Evolutionary conservation across 495 filamentous ascomycete species (phyloP), one percentile per base, ranked within the genome.

Genomic region (Annulohypoxylon maeteangense): DNA sequence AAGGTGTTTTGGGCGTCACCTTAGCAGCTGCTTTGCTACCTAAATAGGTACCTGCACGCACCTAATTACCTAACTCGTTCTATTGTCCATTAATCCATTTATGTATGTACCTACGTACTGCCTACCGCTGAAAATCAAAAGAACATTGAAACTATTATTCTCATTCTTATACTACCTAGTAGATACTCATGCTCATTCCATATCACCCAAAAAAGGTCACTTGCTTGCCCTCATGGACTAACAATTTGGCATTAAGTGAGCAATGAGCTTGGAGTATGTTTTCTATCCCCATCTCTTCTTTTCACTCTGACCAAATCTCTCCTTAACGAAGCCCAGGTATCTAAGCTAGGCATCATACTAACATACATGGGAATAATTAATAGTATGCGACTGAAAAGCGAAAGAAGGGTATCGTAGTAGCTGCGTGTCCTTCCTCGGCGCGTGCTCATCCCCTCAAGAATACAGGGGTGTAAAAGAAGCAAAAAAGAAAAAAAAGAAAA

Each of bases 341-440:
- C 23, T 60, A 65, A 65, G 10, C 11, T 5, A 42, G 29, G 53
- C 47, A 38, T 27, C 38, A 38, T 14, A 29, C 44, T 58, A 18
- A 40, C 53, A 40, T 50, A 56, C 14, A 63, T 45, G 57, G 25
- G 16, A 66, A 65, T 61, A 57, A 68, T 59, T 38, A 72, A 27
- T 64, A 65, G 20, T 60, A 45, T 59, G 31, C 40, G 42, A 27
- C 16, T 36, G 34, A 40, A 73, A n/a, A 44, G 56, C 51, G 63
- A 68, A 73, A 68, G 70, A 73, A 73, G 70, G 70, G 70, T 73
- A 73, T 73, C 65, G 65, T 68, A 56, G 61, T 57, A 73, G 47
- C 18, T 36, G 47, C 61, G 61, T 62, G 51, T 48, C 56, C 70
- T 55, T 60, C 47, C 48, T 63, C 16, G 3, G 29, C 11, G 54